phyloP scores from a whole-genome alignment of 257 asterid species.

The Gardenia jasminoides region DNA sequence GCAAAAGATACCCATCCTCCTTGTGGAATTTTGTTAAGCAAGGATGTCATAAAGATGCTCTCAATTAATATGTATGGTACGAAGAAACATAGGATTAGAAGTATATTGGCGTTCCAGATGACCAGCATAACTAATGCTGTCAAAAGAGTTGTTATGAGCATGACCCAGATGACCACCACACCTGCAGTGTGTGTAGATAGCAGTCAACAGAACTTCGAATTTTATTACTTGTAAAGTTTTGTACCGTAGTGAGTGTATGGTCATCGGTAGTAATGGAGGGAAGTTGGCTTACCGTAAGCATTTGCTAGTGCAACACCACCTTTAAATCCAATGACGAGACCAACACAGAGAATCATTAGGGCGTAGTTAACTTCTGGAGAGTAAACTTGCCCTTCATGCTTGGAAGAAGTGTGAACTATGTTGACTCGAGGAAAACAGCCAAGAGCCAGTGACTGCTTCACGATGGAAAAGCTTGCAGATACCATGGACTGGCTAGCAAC shows the following conservation, averaged over 20 bases:
- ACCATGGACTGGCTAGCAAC: conserved; percentile 74
- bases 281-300: conserved; percentile 59
- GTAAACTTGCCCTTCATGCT: conserved; percentile 64
- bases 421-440: conserved; percentile 80
- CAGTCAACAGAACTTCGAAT: neutral
- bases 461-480: conserved; percentile 70
- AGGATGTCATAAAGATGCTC: conserved; percentile 46
- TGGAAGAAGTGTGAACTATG: conserved; percentile 69
- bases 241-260: too few species aligned
- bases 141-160: conserved; percentile 52
- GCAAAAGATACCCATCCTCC: conserved; percentile 76
- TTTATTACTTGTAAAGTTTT: too few species aligned
- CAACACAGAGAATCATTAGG: conserved; percentile 66
- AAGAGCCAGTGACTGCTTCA: conserved; percentile 63
- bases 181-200: conserved; percentile 18
- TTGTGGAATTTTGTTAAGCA: conserved; percentile 55
- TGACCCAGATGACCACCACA: conserved; percentile 60
- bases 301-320: conserved; percentile 52
- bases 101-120: conserved; percentile 47
- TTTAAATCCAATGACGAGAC: conserved; percentile 54
- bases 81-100: conserved; percentile 39
- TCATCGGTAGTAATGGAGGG: neutral
- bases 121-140: conserved; percentile 53
- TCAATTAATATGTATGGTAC: conserved; percentile 44
- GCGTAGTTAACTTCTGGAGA: conserved; percentile 74